Percentiles rank a stretch among this genome's conserved stretches.
Evolutionary conservation across 495 filamentous ascomycete species (phyloP).

Genomic region (Viridothelium virens): DNA sequence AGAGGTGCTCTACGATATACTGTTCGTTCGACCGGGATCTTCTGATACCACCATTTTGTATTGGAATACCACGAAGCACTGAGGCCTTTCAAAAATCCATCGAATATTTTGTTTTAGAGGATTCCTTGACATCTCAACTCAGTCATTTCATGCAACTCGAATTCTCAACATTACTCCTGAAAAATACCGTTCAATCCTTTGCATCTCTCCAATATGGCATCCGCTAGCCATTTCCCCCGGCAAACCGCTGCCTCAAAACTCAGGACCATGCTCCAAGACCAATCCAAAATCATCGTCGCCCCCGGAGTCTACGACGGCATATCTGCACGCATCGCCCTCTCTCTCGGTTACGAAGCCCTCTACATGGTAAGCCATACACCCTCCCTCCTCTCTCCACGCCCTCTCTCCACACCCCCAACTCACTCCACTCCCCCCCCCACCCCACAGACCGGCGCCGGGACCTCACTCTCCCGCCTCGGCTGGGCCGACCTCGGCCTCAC

Average conservation of each 20-base stretch:
- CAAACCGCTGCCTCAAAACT: slow-evolving; percentile 1
- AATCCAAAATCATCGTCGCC: slow-evolving; percentile 38
- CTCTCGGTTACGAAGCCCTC: slow-evolving; percentile 52
- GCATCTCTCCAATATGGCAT: background rate
- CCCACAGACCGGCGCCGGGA: slow-evolving; percentile 23
- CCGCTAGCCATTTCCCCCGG: background rate
- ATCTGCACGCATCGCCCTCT: slow-evolving; percentile 55
- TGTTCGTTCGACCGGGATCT: too few species aligned
- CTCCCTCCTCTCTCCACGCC: background rate
- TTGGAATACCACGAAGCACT: too few species aligned
- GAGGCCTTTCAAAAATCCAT: too few species aligned
- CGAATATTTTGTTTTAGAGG: too few species aligned
- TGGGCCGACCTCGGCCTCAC: slow-evolving; percentile 26
- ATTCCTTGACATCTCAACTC: too few species aligned
- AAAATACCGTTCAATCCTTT: background rate
- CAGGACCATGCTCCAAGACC: slow-evolving; percentile 24
- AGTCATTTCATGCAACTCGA: too few species aligned
- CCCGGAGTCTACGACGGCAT: slow-evolving; percentile 66
- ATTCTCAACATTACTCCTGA: too few species aligned
- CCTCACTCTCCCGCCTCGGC: slow-evolving; percentile 21
- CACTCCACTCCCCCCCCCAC: background rate
- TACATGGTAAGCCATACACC: slow-evolving; percentile 51
- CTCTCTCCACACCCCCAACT: background rate
- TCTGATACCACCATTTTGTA: too few species aligned
- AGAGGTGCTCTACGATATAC: too few species aligned